Evolutionary conservation across 345 rosid species (phyloP).

Genomic region (Brassica carinata): DNA sequence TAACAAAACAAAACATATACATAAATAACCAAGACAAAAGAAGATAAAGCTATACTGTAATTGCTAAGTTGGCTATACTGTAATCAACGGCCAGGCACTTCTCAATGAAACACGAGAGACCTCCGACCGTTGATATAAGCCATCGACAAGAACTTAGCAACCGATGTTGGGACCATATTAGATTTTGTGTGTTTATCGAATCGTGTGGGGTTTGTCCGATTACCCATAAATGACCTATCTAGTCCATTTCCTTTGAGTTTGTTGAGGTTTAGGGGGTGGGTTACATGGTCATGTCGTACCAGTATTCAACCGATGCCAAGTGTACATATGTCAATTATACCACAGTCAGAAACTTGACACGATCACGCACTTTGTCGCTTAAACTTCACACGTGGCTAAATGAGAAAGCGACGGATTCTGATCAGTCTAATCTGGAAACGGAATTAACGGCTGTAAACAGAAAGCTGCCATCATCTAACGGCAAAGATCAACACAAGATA

Average conservation of each 20-base stretch:
- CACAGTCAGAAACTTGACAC: conserved; percentile 22
- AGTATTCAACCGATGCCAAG: conserved; percentile 5
- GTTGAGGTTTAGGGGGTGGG: background rate
- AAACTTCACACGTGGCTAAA: background rate
- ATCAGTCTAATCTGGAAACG: background rate
- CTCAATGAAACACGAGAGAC: background rate
- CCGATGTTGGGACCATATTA: conserved; percentile 33
- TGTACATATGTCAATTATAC: conserved; percentile 24
- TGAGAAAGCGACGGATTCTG: background rate
- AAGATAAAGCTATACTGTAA: background rate
- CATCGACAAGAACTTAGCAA: conserved; percentile 31
- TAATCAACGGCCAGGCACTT: conserved; percentile 39
- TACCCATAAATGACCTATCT: background rate
- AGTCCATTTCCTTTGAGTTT: background rate
- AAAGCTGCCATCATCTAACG: background rate
- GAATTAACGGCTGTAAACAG: conserved; percentile 12
- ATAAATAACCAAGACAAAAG: conserved; percentile 40
- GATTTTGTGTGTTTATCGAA: conserved; percentile 35
- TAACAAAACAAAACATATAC: conserved; percentile 26
- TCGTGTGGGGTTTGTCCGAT: conserved; percentile 36
- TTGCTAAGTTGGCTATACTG: conserved; percentile 3
- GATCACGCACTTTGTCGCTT: conserved; percentile 14
- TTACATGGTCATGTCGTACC: background rate
- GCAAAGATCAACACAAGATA: background rate
- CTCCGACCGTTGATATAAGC: conserved; percentile 6